phyloP scores from a whole-genome alignment of 164 flowering plant species.

The Berberis vulgaris region DNA sequence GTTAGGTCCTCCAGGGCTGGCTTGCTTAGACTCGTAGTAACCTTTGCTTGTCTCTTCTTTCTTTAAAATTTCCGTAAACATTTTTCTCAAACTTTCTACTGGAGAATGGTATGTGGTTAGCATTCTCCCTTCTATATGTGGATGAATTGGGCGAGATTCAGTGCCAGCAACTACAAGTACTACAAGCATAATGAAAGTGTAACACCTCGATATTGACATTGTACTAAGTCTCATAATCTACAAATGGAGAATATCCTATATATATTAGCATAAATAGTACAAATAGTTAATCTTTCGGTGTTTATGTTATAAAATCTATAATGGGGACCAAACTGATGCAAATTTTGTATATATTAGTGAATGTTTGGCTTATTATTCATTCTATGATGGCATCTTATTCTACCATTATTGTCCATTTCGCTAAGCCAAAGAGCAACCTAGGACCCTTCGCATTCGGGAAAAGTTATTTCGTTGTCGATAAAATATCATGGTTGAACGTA shows the following conservation, averaged over 20 bases:
- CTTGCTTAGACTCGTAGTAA: not conserved
- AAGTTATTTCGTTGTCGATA: no score
- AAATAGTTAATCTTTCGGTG: no score
- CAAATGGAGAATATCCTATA: not conserved
- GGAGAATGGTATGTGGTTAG: not conserved
- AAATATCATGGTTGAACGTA: no score
- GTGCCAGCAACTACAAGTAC: not conserved
- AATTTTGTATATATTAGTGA: no score
- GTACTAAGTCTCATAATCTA: not conserved
- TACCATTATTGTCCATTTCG: no score
- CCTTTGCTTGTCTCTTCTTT: not conserved
- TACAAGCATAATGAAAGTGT: not conserved
- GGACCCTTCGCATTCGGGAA: no score
- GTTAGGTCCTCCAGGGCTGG: constrained; percentile 11
- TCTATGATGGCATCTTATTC: no score
- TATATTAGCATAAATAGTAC: no score
- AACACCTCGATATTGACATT: not conserved
- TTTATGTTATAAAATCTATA: no score
- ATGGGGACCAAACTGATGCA: no score
- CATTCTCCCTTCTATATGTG: not conserved
- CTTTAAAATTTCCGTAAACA: not conserved
- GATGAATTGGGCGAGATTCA: not conserved
- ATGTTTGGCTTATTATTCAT: no score
- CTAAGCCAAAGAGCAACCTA: no score
- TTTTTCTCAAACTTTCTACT: not conserved